phyloP scores from a whole-genome alignment of 257 asterid species.

The Solanum virginianum region DNA sequence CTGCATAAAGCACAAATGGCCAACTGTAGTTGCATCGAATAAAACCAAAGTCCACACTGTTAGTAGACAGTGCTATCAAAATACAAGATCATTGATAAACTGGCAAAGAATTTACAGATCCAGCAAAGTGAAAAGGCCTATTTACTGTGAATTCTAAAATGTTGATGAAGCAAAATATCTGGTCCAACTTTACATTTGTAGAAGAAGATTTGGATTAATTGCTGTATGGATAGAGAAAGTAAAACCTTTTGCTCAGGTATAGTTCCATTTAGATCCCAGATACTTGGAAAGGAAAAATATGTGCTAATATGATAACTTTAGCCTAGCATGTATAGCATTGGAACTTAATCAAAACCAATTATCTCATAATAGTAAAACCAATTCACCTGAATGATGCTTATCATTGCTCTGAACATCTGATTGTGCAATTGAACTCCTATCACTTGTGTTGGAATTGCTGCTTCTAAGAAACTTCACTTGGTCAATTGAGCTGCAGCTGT shows the following conservation, averaged over 20 bases:
- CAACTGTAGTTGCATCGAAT: neutral
- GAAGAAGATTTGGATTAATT: neutral
- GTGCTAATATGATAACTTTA: neutral
- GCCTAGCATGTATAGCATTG: neutral
- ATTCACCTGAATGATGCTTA: slow-evolving; percentile 24
- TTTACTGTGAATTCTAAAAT: neutral
- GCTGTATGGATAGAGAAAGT: neutral
- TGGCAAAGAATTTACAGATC: neutral
- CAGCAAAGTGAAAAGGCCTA: neutral
- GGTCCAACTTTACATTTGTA: neutral
- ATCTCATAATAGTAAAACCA: neutral
- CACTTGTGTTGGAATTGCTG: slow-evolving; percentile 13
- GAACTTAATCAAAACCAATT: neutral
- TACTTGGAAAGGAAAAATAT: neutral
- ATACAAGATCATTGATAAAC: neutral
- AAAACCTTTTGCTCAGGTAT: neutral
- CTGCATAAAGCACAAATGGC: neutral
- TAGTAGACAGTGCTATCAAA: neutral
- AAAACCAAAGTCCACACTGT: neutral
- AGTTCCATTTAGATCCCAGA: neutral
- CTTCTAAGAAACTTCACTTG: slow-evolving; percentile 7
- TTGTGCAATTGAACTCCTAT: slow-evolving; percentile 7
- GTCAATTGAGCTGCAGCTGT: slow-evolving; percentile 6
- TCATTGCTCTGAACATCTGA: slow-evolving; percentile 2
- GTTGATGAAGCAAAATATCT: neutral